Percentiles rank a stretch among this genome's conserved stretches.
Evolutionary conservation across 192 early-diverging fungal genomes (phyloP).

Genomic region (Physocladia obscura): DNA sequence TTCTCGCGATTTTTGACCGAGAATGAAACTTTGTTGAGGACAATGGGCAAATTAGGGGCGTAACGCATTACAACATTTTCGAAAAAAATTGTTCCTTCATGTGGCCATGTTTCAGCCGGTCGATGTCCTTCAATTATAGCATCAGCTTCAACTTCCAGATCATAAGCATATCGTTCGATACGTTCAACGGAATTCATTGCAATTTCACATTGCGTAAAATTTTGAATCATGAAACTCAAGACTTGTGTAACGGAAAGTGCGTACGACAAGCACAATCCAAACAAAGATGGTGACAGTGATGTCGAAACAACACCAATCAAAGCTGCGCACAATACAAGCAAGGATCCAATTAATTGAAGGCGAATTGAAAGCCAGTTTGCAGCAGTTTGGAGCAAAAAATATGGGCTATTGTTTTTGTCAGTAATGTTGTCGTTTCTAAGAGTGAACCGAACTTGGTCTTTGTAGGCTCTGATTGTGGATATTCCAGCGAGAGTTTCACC

Average conservation of each 20-base stretch:
- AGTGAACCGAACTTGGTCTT: constrained; percentile 65
- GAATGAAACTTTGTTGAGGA: constrained; percentile 45
- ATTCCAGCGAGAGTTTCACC: constrained; percentile 68
- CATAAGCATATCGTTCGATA: constrained; percentile 45
- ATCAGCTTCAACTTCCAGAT: constrained; percentile 45
- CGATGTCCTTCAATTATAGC: constrained; percentile 27
- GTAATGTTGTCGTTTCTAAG: constrained; percentile 63
- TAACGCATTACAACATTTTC: constrained; percentile 48
- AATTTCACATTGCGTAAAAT: constrained; percentile 72
- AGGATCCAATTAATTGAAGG: constrained; percentile 75
- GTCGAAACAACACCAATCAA: constrained; percentile 65
- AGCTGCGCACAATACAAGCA: constrained; percentile 74
- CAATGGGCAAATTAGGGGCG: constrained; percentile 47
- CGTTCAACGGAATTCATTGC: constrained; percentile 61
- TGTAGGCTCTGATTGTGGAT: constrained; percentile 69
- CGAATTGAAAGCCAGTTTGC: constrained; percentile 74
- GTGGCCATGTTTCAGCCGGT: constrained; percentile 48
- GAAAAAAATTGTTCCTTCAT: constrained; percentile 46
- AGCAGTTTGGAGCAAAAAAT: constrained; percentile 70
- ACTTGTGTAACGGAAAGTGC: constrained; percentile 75
- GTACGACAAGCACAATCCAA: constrained; percentile 76
- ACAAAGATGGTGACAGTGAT: constrained; percentile 60
- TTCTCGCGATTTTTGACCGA: constrained; percentile 39
- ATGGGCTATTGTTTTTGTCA: constrained; percentile 76
- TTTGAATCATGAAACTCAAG: constrained; percentile 77